Base-by-base conservation (phyloP, 2,329 filamentous ascomycete genomes). In the Trichoderma polysporum region DNA sequence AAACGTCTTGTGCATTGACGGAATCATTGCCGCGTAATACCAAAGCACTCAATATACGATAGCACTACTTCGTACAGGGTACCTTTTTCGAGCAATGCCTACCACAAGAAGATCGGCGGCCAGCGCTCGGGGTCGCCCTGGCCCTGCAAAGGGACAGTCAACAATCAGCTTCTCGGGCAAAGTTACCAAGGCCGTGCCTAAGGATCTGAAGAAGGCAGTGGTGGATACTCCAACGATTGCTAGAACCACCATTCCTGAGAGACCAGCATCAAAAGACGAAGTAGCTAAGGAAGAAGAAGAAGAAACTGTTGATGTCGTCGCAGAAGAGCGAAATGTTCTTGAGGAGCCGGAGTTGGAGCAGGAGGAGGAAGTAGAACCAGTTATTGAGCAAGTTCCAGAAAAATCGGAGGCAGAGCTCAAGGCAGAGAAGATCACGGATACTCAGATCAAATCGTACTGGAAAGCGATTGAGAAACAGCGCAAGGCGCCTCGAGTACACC, bases 361-460 rank as follows among this genome's bases (percentile, higher is more conserved):
- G 8, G 69, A 69, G n/a, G 68, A 63, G 45, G 70, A 73, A 31
- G 73, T 72, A 15, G 71, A 71, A 17, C 66, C 60, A 15, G 71
- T 74, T 13, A 72, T 76, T 17, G 70, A 74, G n/a, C 67, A 73
- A 41, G 73, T 68, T 29, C 73, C 72, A 2, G 74, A 82, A 71
- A 86, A 84, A 74, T 82, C 81, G 7, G 83, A 82, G 68, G 79
- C 77, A 6, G 85, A 91, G 72, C 71, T 83, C 27, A 80, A 79
- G 68, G 93, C 93, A 1, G 82, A 87, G 69, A 85, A 87, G 71
- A 79, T 96, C 49, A 86, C 85, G 8, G 85, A 91, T 66, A 80
- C 84, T 56, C 88, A 92, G 73, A 88, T 98, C 69, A 86, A 86
- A 72, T 84, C 83, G 74, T 97, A 97, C 77, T 97, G 93, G 93